These are phyloP conservation scores for Phaeoacremonium minimum DNA, from an alignment of 2,329 filamentous ascomycete genomes.

Conservation along the genomic window DNA sequence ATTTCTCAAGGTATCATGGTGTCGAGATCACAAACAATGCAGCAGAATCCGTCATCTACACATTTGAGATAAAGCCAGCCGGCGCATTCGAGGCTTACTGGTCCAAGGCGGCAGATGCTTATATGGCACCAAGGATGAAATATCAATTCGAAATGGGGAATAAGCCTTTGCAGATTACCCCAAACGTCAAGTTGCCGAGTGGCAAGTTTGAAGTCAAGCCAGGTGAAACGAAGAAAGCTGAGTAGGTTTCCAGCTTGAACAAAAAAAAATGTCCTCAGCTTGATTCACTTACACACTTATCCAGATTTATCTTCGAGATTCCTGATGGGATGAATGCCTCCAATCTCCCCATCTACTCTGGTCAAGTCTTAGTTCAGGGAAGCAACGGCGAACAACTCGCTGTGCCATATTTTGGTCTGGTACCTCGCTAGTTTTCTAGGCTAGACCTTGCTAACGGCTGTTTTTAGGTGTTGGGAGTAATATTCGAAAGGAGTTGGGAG, in stretches of 20 bases:
- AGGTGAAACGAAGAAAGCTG: slow-evolving; percentile 4
- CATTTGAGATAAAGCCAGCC: slow-evolving; percentile 3
- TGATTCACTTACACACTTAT: too few relatives aligned
- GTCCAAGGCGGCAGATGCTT: slow-evolving; percentile 8
- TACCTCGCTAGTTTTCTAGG: too few relatives aligned
- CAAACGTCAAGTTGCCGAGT: neutral
- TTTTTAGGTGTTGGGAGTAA: slow-evolving; percentile 7
- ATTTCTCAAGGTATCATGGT: slow-evolving; percentile 23
- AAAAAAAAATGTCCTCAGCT: neutral
- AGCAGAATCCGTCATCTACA: slow-evolving; percentile 4
- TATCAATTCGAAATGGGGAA: slow-evolving; percentile 12
- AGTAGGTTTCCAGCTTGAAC: slow-evolving; percentile 1
- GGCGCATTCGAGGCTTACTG: slow-evolving; percentile 10
- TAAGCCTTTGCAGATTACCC: slow-evolving; percentile 1
- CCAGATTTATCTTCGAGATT: slow-evolving; percentile 5
- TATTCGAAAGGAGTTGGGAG: slow-evolving; percentile 5
- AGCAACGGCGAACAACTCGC: slow-evolving; percentile 4
- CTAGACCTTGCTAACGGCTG: too few relatives aligned
- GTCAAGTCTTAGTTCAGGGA: slow-evolving; percentile 3
- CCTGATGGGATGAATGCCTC: slow-evolving; percentile 5
- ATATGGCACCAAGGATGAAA: slow-evolving; percentile 10
- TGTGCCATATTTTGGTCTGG: slow-evolving; percentile 6
- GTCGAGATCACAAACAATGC: slow-evolving; percentile 7
- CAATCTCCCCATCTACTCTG: neutral
- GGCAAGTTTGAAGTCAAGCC: neutral